A percentile compares a stretch with the other conserved stretches of the same genome.
Evolutionary conservation across 129 eudicot genomes (phyloP).

Genomic region (Saussurea involucrata): DNA sequence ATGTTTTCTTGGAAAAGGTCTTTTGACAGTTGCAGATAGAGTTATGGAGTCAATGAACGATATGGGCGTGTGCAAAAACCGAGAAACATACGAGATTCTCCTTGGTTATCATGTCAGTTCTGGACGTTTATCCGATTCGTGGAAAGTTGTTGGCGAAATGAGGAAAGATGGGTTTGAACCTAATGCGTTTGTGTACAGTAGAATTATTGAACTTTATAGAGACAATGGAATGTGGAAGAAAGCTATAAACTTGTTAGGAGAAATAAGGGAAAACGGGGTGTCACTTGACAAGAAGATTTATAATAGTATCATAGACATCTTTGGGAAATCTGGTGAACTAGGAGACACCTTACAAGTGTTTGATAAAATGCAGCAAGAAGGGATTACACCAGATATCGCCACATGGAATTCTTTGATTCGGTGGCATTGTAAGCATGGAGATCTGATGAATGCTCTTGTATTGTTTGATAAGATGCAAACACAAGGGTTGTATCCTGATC

Average conservation of each 20-base stretch:
- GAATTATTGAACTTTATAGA: conserved; percentile 71
- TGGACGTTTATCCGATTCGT: conserved; percentile 66
- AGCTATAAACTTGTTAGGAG: conserved; percentile 52
- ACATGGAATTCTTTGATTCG: conserved; percentile 84
- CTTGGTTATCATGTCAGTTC: conserved; percentile 60
- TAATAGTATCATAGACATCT: conserved; percentile 68
- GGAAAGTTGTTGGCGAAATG: conserved; percentile 69
- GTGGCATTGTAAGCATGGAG: conserved; percentile 78
- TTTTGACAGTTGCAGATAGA: conserved; percentile 43
- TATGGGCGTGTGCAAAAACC: conserved; percentile 38
- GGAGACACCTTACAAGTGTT: conserved; percentile 58
- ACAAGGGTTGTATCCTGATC: conserved; percentile 88
- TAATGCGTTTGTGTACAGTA: conserved; percentile 62
- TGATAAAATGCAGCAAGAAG: conserved; percentile 63
- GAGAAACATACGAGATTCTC: conserved; percentile 64
- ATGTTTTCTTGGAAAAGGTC: conserved; percentile 63
- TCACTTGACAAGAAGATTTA: conserved; percentile 46
- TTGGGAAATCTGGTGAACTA: conserved; percentile 76
- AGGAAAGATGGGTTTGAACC: conserved; percentile 52
- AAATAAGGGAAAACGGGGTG: conserved; percentile 53
- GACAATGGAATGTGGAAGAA: conserved; percentile 97
- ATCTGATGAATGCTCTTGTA: conserved; percentile 44
- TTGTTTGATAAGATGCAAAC: conserved; percentile 69
- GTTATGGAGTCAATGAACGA: conserved; percentile 38
- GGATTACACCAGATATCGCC: conserved; percentile 61